Base-by-base conservation (phyloP, 2,329 filamentous ascomycete genomes). In the Cordyceps farinosa region DNA sequence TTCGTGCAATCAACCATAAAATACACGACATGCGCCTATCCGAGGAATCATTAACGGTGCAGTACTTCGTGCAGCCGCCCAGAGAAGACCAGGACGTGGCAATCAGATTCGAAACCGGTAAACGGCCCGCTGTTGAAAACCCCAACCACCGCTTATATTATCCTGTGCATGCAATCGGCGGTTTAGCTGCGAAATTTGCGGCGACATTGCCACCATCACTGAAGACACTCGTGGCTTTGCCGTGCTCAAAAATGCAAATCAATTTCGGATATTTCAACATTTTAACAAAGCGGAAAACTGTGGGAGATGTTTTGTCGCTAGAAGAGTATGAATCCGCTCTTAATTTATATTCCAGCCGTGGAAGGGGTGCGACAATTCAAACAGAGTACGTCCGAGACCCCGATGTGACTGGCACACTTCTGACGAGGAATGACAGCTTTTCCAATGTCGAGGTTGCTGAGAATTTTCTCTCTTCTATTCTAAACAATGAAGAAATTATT, bases 1-100 rank as follows among this genome's bases (percentile, higher is more conserved):
- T 76, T 0, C 32, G 63, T 5, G 72, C 69, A 1, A 62, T 76
- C 8, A 75, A 75, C 62, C 70, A 68, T 70, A 62, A 53, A 6
- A 68, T 77, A 13, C 70, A 74, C 15, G 70, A 76, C n/a, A 67
- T 75, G 66, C 69, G 73, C 5, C 61, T 73, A 4, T 69, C 67
- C 1, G 70, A 69, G 5, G 67, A 73, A 15, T 65, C 69, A 27
- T 55, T 67, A 7, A 64, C 67, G 3, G 64, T 66, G 6, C 67
- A 65, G 2, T 74, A 73, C 53, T 61, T 76, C 10, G 67, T 71
- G 3, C 75, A 77, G 50, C 51, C 62, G 2, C 65, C 64, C 2
- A 65, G 66, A 22, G 62, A 61, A 11, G 47, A 57, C 15, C 11
- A 53, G 0, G 66, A 67, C 10, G 58, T 59, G 13, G 48, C 57